These are phyloP conservation scores for Suillus plorans DNA, from an alignment of 768 basidiomycete genomes.

Conservation along the genomic window DNA sequence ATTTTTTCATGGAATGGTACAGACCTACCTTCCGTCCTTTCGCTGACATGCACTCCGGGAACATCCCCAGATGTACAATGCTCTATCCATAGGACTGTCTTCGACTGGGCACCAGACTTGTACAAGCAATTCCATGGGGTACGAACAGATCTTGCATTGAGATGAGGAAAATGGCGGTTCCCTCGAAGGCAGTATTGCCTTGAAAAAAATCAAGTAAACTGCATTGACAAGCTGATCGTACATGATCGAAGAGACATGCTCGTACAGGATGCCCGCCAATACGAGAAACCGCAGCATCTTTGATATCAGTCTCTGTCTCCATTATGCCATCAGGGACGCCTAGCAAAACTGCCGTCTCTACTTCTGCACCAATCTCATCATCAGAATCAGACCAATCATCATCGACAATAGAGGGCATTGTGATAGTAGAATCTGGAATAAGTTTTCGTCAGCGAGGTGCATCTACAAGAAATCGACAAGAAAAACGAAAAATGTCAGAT, in stretches of 20 bases:
- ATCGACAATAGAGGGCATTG: slow-evolving; percentile 44
- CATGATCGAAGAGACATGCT: slow-evolving; percentile 45
- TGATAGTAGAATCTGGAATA: slow-evolving; percentile 8
- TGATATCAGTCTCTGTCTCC: slow-evolving; percentile 54
- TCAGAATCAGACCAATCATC: slow-evolving; percentile 85
- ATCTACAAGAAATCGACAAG: neutral
- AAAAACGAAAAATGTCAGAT: slow-evolving; percentile 50
- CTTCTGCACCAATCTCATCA: slow-evolving; percentile 51
- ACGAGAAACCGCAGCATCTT: slow-evolving; percentile 83
- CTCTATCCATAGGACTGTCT: slow-evolving; percentile 80
- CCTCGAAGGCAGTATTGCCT: slow-evolving; percentile 71
- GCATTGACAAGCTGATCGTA: slow-evolving; percentile 47
- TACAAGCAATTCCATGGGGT: slow-evolving; percentile 77
- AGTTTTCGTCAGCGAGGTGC: slow-evolving; percentile 16
- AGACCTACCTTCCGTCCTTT: slow-evolving; percentile 73
- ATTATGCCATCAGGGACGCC: slow-evolving; percentile 80
- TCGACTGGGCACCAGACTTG: slow-evolving; percentile 93
- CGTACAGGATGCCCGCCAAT: slow-evolving; percentile 91
- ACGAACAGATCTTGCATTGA: slow-evolving; percentile 67
- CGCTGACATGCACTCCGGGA: slow-evolving; percentile 67
- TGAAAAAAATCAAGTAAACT: slow-evolving; percentile 41
- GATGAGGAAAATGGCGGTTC: slow-evolving; percentile 65
- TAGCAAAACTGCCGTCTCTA: slow-evolving; percentile 73
- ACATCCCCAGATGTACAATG: slow-evolving; percentile 86
- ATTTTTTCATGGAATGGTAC: neutral